These are phyloP conservation scores for Russula olivacea DNA, from an alignment of 768 basidiomycete genomes.

Conservation along the genomic window DNA sequence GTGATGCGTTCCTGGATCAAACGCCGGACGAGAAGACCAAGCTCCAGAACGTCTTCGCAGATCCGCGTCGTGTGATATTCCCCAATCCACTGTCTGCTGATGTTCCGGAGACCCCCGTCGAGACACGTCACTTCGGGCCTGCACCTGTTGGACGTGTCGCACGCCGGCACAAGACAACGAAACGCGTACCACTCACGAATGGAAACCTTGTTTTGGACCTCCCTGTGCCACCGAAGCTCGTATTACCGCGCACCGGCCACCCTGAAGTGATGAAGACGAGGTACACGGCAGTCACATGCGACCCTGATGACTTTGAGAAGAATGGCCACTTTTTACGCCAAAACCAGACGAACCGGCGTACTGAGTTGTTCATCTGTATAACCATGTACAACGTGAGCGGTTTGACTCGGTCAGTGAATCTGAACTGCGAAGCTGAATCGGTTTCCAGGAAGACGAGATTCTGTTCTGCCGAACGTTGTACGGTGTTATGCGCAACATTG, in stretches of 20 bases:
- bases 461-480: slow-evolving; percentile 90
- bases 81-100: slow-evolving; percentile 31
- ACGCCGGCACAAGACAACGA: slow-evolving; percentile 67
- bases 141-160: slow-evolving; percentile 74
- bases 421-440: slow-evolving; percentile 9
- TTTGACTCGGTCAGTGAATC: neutral
- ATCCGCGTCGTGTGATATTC: slow-evolving; percentile 16
- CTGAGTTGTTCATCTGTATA: slow-evolving; percentile 89
- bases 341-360: slow-evolving; percentile 69
- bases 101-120: slow-evolving; percentile 41
- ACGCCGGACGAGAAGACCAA: slow-evolving; percentile 29
- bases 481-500: slow-evolving; percentile 88
- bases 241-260: slow-evolving; percentile 64
- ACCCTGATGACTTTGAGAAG: slow-evolving; percentile 86
- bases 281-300: slow-evolving; percentile 89
- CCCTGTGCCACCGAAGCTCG: slow-evolving; percentile 76
- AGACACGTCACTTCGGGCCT: slow-evolving; percentile 83
- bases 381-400: slow-evolving; percentile 90
- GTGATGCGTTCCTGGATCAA: slow-evolving; percentile 31
- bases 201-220: slow-evolving; percentile 86
- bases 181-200: slow-evolving; percentile 75
- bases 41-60: slow-evolving; percentile 23
- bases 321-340: slow-evolving; percentile 83
- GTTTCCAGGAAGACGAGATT: slow-evolving; percentile 71
- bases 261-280: slow-evolving; percentile 68